These are phyloP conservation scores for Boletellus ananiceps DNA, from an alignment of 768 basidiomycete species.

Conservation along the genomic window DNA sequence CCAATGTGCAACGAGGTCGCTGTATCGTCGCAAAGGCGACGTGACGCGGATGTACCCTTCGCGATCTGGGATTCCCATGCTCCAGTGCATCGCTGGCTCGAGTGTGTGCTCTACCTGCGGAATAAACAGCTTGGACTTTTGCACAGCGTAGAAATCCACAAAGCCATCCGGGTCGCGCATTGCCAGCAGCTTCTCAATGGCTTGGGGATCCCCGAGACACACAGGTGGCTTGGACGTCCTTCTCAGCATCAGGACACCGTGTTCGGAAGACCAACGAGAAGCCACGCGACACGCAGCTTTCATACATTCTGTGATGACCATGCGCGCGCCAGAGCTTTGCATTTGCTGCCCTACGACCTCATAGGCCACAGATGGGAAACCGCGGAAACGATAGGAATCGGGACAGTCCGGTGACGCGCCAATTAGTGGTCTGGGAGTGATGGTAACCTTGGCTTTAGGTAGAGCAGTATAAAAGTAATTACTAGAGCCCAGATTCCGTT, in stretches of 20 bases:
- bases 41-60: conserved; percentile 85
- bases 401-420: conserved; percentile 28
- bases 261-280: conserved; percentile 64
- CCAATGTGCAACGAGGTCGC: conserved; percentile 85
- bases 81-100: conserved; percentile 59
- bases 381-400: conserved; percentile 36
- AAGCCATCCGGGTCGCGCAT: conserved; percentile 43
- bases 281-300: conserved; percentile 73
- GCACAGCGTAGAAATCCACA: conserved; percentile 37
- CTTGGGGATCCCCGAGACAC: conserved; percentile 27
- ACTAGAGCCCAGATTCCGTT: conserved; percentile 17
- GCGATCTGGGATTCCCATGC: conserved; percentile 60
- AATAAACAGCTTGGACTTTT: conserved; percentile 32
- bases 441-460: conserved; percentile 25
- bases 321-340: conserved; percentile 40
- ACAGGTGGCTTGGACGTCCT: conserved; percentile 40
- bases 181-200: conserved; percentile 43
- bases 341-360: conserved; percentile 29
- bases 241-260: conserved; percentile 58
- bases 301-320: conserved; percentile 76
- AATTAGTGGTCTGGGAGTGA: conserved; percentile 28
- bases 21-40: conserved; percentile 81
- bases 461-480: conserved; percentile 25
- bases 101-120: conserved; percentile 43
- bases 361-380: conserved; percentile 51